Conservation (phyloP, 495 filamentous ascomycete species). For the Aspergillus saccharolyticus region DNA sequence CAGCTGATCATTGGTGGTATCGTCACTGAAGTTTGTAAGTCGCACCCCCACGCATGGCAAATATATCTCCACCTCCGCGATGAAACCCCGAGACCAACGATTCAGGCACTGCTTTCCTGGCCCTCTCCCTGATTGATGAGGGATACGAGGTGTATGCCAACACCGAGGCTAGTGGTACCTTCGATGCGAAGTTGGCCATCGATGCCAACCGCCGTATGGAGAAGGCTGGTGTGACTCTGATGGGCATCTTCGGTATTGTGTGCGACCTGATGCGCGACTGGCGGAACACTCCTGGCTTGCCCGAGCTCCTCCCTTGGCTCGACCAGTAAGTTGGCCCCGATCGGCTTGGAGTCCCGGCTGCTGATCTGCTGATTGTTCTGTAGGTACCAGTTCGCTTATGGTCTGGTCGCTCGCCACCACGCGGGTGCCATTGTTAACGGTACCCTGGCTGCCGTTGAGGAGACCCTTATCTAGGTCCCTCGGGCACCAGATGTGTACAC, state of each 20-base stretch:
- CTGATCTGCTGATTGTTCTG: neutral
- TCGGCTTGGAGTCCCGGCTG: neutral
- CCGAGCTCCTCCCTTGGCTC: constrained; percentile 58
- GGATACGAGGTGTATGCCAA: constrained; percentile 78
- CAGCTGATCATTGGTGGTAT: constrained; percentile 74
- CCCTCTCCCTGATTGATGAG: constrained; percentile 62
- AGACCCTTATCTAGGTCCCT: constrained; percentile 17
- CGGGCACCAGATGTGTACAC: neutral
- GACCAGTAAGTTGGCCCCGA: constrained; percentile 46
- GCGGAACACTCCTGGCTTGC: constrained; percentile 61
- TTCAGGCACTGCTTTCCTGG: constrained; percentile 61
- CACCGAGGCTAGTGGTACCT: constrained; percentile 65
- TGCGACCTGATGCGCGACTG: constrained; percentile 77
- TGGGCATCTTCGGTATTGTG: constrained; percentile 62
- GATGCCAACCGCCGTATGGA: constrained; percentile 64
- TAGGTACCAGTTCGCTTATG: constrained; percentile 43
- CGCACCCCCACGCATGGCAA: too few species aligned
- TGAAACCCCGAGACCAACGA: neutral
- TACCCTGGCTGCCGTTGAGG: constrained; percentile 34
- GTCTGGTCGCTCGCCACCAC: constrained; percentile 45
- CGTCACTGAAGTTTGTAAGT: constrained; percentile 68
- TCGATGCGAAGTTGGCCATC: constrained; percentile 49
- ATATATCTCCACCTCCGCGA: too few species aligned
- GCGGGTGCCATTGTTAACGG: constrained; percentile 45
- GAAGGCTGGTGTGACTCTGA: constrained; percentile 58